Percentiles rank a stretch among this genome's conserved stretches.
phyloP scores from a whole-genome alignment of 23 red algal species.

The Gracilaria gracilis region DNA sequence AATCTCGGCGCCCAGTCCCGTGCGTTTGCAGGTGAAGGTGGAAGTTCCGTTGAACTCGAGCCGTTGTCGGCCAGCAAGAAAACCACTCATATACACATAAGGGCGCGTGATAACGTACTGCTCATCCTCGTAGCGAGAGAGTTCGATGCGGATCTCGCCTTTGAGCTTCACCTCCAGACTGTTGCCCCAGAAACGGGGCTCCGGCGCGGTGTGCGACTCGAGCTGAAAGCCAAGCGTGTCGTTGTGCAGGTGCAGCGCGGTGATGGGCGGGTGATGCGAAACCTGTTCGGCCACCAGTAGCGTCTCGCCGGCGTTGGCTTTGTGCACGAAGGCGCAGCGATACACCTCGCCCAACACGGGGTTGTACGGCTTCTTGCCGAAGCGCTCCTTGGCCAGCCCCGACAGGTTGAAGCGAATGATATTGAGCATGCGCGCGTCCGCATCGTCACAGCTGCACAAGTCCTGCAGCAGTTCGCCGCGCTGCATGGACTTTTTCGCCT shows the following conservation, averaged over 20 bases:
- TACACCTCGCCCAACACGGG: constrained; percentile 94
- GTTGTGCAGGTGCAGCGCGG: constrained; percentile 92
- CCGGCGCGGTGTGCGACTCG: constrained; percentile 80
- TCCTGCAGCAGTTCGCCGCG: constrained; percentile 92
- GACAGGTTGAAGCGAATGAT: constrained; percentile 86
- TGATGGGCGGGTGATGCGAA: constrained; percentile 96
- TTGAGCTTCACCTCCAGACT: constrained; percentile 87
- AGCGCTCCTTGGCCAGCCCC: constrained; percentile 87
- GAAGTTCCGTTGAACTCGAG: constrained; percentile 85
- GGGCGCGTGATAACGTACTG: constrained; percentile 90
- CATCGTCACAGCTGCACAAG: constrained; percentile 42
- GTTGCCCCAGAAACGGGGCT: constrained; percentile 93
- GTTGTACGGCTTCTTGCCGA: constrained; percentile 97
- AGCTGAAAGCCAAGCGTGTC: constrained; percentile 86
- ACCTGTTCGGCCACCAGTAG: constrained; percentile 92
- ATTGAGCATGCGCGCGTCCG: constrained; percentile 81
- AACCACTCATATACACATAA: constrained; percentile 77
- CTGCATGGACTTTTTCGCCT: constrained; percentile 90
- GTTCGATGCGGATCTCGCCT: constrained; percentile 75
- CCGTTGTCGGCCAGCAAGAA: constrained; percentile 86
- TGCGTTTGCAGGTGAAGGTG: constrained; percentile 65
- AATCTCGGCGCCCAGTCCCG: constrained; percentile 79
- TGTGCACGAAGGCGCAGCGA: constrained; percentile 84
- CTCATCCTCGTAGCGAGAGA: constrained; percentile 75
- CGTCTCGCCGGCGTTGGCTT: constrained; percentile 63